Percentiles rank a stretch among this genome's conserved stretches.
Evolutionary conservation across 371 early-diverging fungal species (phyloP).

Genomic region (Haplosporangium sp.): DNA sequence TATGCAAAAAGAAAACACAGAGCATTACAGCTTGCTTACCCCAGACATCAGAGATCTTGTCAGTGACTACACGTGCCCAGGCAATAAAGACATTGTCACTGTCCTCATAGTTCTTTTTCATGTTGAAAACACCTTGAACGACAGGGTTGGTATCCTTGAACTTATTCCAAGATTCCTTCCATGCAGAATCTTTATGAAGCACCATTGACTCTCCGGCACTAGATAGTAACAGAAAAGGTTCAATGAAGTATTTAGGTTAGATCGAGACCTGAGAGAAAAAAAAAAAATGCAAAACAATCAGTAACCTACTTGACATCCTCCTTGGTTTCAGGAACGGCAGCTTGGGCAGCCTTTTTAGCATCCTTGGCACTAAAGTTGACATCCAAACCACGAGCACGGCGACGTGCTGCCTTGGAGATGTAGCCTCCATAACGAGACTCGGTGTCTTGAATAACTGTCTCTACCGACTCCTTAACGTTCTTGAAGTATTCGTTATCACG

Average conservation of each 20-base stretch:
- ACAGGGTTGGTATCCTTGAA: conserved; percentile 93
- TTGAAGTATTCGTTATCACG: conserved; percentile 81
- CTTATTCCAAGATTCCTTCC: conserved; percentile 93
- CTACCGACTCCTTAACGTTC: conserved; percentile 76
- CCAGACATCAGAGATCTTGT: conserved; percentile 78
- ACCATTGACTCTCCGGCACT: conserved; percentile 91
- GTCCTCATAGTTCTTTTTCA: conserved; percentile 87
- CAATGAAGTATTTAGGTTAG: not conserved
- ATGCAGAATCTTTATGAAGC: conserved; percentile 90
- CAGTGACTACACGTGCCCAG: conserved; percentile 84
- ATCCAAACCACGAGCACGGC: conserved; percentile 69
- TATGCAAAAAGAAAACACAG: too few species aligned
- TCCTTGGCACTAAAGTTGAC: conserved; percentile 57
- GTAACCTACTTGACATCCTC: conserved; percentile 56
- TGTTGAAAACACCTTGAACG: conserved; percentile 85
- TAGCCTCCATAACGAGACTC: conserved; percentile 84
- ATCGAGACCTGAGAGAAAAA: not conserved
- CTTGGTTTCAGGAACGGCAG: conserved; percentile 40
- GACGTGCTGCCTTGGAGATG: conserved; percentile 78
- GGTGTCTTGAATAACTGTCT: conserved; percentile 80
- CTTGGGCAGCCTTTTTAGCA: conserved; percentile 32
- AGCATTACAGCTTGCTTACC: conserved; percentile 55
- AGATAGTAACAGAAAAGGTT: not conserved
- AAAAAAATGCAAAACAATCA: not conserved
- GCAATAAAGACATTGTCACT: conserved; percentile 91